Base-by-base conservation (phyloP, 2,329 filamentous ascomycete genomes). In the Sclerotinia borealis region DNA sequence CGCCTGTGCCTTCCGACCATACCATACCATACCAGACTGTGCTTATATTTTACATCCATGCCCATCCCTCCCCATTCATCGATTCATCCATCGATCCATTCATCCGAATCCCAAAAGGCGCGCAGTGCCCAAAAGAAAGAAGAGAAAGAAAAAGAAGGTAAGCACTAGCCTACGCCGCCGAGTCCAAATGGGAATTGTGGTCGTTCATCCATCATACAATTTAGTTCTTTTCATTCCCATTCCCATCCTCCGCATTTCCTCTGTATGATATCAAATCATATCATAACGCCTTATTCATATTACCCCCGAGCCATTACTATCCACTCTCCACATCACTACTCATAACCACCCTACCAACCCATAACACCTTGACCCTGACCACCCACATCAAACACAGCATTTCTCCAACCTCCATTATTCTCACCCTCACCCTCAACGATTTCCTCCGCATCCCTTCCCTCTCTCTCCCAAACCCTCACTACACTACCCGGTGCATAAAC, bases 401-500 rank as follows among this genome's bases (percentile, higher is more conserved):
- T 56, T 36, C 89, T 83, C 92, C 92, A 96, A 0, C 89, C n/a
- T n/a, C 90, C 36, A 56, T 63, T 63, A 6, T 31, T 50, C n/a
- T 47, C 39, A n/a, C 34, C 84, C 72, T 86, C 87, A 68, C 93
- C 89, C 68, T 93, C 86, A 43, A 96, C 85, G 47, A 86, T 82
- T 75, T 96, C 90, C 25, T 81, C 81, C 0, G 91, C 92, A 66
- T 81, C 80, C 27, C 79, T 77, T 0, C 85, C 92, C 76, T 96
- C 89, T 68, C 92, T 88, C 68, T 93, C 85, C 91, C 92, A 96
- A n/a, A 96, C 76, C 77, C 90, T 92, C 59, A 95, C 90, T 31
- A 97, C 79, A 75, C 92, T 96, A 0, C 92, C 93, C 0, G 93
- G 93, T 0, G 93, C 88, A 77, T 96, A 97, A 1, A 92, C 84